Conservation (phyloP, 78 protist species). For the Salpingoeca rosetta region DNA sequence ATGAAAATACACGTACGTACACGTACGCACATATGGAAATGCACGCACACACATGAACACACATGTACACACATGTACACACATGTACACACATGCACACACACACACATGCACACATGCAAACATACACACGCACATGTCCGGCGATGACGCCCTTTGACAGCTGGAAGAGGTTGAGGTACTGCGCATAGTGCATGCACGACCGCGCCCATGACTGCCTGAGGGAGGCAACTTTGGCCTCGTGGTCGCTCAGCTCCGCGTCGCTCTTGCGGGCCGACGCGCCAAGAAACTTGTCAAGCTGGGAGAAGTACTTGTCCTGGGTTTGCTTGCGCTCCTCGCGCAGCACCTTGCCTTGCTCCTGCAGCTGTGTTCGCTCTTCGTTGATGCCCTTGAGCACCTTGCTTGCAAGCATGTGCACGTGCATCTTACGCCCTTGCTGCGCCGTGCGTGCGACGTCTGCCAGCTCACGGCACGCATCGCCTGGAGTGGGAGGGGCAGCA, state of each 20-base stretch:
- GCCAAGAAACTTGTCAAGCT: background rate
- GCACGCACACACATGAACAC: conserved; percentile 12
- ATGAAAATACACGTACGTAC: conserved; percentile 4
- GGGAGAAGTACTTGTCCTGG: background rate
- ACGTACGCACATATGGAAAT: background rate
- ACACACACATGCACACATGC: conserved; percentile 13
- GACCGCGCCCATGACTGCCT: background rate
- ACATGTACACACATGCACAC: conserved; percentile 7
- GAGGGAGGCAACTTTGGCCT: background rate
- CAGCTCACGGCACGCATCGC: too few relatives aligned
- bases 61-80: conserved; percentile 11
- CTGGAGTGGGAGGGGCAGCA: too few relatives aligned
- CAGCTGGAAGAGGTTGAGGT: background rate
- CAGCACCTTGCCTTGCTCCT: too few relatives aligned
- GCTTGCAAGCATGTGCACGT: too few relatives aligned
- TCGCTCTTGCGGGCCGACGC: background rate
- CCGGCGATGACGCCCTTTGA: background rate
- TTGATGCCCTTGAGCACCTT: too few relatives aligned
- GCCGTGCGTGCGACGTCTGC: too few relatives aligned
- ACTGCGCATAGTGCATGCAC: background rate
- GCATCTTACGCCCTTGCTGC: too few relatives aligned
- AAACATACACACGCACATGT: conserved; percentile 3
- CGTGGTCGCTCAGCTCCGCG: background rate
- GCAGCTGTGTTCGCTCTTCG: too few relatives aligned
- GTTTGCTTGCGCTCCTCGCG: too few relatives aligned